phyloP scores from a whole-genome alignment of 768 basidiomycete genomes.

The Agrocybe pediades region DNA sequence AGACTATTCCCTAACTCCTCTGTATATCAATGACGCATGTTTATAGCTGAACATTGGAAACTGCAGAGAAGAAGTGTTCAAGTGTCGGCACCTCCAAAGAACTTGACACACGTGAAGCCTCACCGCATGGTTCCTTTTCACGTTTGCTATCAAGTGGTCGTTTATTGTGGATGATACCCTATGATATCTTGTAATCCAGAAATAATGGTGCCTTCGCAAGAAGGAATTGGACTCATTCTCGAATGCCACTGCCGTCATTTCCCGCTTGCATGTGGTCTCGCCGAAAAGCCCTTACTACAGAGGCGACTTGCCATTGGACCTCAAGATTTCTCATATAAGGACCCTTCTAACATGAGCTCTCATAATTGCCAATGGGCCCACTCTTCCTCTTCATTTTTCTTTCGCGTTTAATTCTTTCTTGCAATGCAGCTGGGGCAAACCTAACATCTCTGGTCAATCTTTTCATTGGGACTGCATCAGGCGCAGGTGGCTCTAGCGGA shows the following conservation, averaged over 20 bases:
- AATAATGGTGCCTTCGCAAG: neutral
- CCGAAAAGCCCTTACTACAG: neutral
- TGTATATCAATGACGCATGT: neutral
- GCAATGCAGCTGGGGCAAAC: slow-evolving; percentile 18
- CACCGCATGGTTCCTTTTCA: neutral
- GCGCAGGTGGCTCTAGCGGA: slow-evolving; percentile 44
- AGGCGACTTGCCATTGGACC: neutral
- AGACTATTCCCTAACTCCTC: no score
- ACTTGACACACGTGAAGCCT: slow-evolving; percentile 1
- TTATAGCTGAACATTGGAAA: neutral
- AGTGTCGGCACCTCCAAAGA: neutral
- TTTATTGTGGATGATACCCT: neutral
- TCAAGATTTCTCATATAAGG: no score
- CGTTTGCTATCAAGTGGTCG: neutral
- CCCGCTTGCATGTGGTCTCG: neutral
- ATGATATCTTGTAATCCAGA: neutral
- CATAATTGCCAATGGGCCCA: neutral
- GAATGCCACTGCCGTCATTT: neutral
- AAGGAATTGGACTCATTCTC: neutral
- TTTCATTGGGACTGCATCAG: slow-evolving; percentile 52
- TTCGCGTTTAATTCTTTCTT: neutral
- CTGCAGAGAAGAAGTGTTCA: no score
- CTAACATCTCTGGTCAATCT: slow-evolving; percentile 50
- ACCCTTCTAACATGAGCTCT: no score
- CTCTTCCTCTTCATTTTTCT: neutral